Evolutionary conservation across 2,329 filamentous ascomycete species (phyloP).

Genomic region (Cladophialophora psammophila): DNA sequence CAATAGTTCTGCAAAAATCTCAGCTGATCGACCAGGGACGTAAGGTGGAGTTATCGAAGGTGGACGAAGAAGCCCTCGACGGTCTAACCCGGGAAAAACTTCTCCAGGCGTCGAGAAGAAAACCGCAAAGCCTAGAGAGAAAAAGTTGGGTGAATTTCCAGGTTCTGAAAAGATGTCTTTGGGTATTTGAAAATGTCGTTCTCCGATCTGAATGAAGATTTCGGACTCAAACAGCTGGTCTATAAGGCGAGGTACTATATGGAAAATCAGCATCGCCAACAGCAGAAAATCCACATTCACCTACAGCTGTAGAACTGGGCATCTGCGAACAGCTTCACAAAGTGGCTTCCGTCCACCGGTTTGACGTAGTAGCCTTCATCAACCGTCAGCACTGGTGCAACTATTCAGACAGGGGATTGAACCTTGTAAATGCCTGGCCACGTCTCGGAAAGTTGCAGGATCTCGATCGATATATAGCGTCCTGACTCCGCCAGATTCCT

Average conservation of each 20-base stretch:
- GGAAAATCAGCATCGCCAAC: constrained; percentile 14
- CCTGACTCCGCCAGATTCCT: constrained; percentile 68
- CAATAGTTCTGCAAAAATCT: constrained; percentile 82
- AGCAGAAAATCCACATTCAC: constrained; percentile 41
- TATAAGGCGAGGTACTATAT: constrained; percentile 82
- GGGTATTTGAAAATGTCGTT: constrained; percentile 86
- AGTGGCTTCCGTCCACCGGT: constrained; percentile 82
- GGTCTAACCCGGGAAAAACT: constrained; percentile 84
- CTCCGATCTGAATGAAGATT: constrained; percentile 90
- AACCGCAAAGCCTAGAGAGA: constrained; percentile 85
- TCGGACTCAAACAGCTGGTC: constrained; percentile 90
- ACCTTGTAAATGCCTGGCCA: constrained; percentile 86
- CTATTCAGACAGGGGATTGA: constrained; percentile 15
- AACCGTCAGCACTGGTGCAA: constrained; percentile 12
- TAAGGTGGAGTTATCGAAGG: constrained; percentile 84
- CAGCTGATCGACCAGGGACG: constrained; percentile 81
- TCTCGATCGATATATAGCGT: constrained; percentile 96
- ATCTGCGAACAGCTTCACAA: constrained; percentile 91
- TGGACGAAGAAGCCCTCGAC: constrained; percentile 79
- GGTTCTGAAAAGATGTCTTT: constrained; percentile 84
- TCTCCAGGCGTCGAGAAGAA: constrained; percentile 84
- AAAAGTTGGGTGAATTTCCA: constrained; percentile 95
- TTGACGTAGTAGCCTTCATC: constrained; percentile 76
- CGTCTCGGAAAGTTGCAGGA: constrained; percentile 85
- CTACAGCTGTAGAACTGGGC: constrained; percentile 90